Evolutionary conservation across 139 green algal genomes (phyloP), one percentile per base, ranked within the genome.

Genomic region (Picochlorum sp.): DNA sequence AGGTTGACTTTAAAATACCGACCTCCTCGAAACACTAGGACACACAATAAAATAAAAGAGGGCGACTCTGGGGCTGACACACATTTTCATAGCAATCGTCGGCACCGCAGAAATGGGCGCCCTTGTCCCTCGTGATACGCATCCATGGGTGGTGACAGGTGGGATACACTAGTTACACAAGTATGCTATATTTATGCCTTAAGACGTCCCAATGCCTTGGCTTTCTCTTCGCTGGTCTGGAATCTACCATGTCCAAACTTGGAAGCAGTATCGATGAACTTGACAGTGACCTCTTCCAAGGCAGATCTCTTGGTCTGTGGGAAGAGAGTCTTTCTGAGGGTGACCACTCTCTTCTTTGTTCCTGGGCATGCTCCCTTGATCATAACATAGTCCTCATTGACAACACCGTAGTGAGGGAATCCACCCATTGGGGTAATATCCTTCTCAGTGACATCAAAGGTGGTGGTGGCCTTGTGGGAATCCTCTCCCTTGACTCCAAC

Each of bases 201-300:
- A 70, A 80, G 7, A 38, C 72, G 65, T 69, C 87, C 87, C 51
- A 86, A 75, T 16, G 61, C 74, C 75, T 86, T 84, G 50, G 74
- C 46, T 82, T 97, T 98, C 91, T 99, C 94, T 64, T 96, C 91
- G 47, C 58, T 68, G 30, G 94, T 98, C 89, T 99, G 94, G 94
- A 98, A 99, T 71, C 94, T 89, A 61, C 94, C 94, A 68, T 99
- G 90, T 62, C 94, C 94, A 66, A 99, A 97, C 88, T 99, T 99
- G 69, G 84, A 95, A 52, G 87, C 74, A 8, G 94, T 99, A 83
- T 99, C 94, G 77, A 99, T 95, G 79, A 99, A 99, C 80, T 92
- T 91, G 61, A 91, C 68, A 57, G 68, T 76, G 21, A 72, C n/a
- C 10, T 74, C 83, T 86, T 99, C 94, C 74, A 93, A 72, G 2